Percentiles rank a stretch among this genome's conserved stretches.
phyloP scores from a whole-genome alignment of 495 filamentous ascomycete genomes.

The Lepidopterella palustris region DNA sequence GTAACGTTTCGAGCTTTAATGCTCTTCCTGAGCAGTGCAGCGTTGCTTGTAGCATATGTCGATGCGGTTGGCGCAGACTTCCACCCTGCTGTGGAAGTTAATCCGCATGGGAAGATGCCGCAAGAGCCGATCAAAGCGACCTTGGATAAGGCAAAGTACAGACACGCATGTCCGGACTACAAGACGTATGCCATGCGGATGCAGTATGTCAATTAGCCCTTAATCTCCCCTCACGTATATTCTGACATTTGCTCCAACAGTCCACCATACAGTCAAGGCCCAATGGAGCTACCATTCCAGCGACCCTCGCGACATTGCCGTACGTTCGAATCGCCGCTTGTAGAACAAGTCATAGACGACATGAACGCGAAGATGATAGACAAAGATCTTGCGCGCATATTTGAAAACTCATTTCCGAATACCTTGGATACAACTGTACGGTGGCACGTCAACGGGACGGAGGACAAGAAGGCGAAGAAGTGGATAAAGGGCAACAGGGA shows the following conservation, averaged over 20 bases:
- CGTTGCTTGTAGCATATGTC: neutral
- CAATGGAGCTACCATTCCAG: conserved; percentile 80
- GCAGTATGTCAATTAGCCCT: conserved; percentile 37
- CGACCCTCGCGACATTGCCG: conserved; percentile 73
- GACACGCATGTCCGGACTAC: conserved; percentile 45
- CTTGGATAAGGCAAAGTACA: conserved; percentile 32
- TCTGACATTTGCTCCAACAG: conserved; percentile 36
- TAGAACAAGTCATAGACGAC: conserved; percentile 82
- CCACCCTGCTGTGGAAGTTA: neutral
- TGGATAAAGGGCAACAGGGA: conserved; percentile 31
- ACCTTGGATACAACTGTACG: conserved; percentile 88
- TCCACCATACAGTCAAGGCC: conserved; percentile 70
- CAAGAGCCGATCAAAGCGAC: conserved; percentile 19
- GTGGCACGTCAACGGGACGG: conserved; percentile 58
- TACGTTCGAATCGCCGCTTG: conserved; percentile 76
- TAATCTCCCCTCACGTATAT: neutral
- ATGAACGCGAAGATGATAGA: conserved; percentile 73
- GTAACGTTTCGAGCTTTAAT: neutral
- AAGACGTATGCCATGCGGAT: conserved; percentile 41
- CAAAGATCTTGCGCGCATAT: conserved; percentile 83
- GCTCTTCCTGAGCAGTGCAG: neutral
- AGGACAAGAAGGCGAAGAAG: conserved; percentile 34
- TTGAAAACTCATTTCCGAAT: conserved; percentile 96
- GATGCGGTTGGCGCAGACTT: neutral
- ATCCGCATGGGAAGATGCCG: neutral